phyloP scores from a whole-genome alignment of 345 rosid genomes.

The Bruguiera sexangula region DNA sequence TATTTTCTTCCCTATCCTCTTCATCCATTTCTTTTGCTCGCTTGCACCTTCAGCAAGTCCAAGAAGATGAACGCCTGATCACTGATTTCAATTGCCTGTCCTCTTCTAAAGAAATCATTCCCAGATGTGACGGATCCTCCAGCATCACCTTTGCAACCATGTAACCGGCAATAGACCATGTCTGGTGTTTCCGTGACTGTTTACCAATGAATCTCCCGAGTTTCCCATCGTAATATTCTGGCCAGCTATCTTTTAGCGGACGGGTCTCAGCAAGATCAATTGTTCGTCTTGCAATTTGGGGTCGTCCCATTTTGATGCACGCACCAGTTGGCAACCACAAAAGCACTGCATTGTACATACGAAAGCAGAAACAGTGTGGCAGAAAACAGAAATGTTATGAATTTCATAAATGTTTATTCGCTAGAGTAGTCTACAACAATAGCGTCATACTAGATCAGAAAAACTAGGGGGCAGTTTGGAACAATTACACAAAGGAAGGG shows the following conservation, averaged over 20 bases:
- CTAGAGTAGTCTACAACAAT: too few relatives aligned
- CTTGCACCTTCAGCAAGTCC: conserved; percentile 17
- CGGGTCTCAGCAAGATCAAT: conserved; percentile 65
- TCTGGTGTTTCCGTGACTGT: conserved; percentile 68
- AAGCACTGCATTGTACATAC: conserved; percentile 39
- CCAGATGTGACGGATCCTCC: conserved; percentile 63
- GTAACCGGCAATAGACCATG: conserved; percentile 67
- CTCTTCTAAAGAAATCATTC: conserved; percentile 62
- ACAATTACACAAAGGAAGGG: too few relatives aligned
- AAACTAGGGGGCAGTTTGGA: too few relatives aligned
- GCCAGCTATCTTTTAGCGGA: conserved; percentile 67
- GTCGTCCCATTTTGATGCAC: conserved; percentile 75
- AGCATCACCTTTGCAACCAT: conserved; percentile 68
- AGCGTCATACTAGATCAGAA: too few relatives aligned
- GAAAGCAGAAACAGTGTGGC: background rate
- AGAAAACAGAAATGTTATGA: background rate
- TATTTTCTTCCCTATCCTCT: background rate
- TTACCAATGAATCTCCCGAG: conserved; percentile 65
- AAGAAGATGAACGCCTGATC: conserved; percentile 33
- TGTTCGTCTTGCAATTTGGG: conserved; percentile 66
- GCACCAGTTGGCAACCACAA: conserved; percentile 75
- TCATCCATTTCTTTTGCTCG: background rate
- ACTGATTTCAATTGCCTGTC: conserved; percentile 56
- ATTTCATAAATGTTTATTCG: too few relatives aligned
- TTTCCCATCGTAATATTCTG: conserved; percentile 67